phyloP scores from a whole-genome alignment of 345 rosid genomes.

The Lagerstroemia speciosa region DNA sequence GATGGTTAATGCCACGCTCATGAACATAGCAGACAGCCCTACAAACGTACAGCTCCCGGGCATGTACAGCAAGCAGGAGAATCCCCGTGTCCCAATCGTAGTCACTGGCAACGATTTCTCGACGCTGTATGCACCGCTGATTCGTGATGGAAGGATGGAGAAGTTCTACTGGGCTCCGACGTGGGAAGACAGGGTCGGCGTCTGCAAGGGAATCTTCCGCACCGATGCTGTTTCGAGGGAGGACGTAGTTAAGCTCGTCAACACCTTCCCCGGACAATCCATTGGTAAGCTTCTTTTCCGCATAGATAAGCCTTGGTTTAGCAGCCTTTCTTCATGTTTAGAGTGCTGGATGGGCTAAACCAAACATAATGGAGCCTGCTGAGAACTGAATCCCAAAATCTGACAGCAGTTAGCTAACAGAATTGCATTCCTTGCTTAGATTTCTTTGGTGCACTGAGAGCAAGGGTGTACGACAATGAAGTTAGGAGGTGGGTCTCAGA shows the following conservation, averaged over 20 bases:
- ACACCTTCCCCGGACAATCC: constrained; percentile 47
- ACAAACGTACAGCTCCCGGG: constrained; percentile 55
- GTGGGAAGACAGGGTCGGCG: constrained; percentile 44
- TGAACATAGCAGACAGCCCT: constrained; percentile 59
- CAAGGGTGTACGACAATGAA: constrained; percentile 54
- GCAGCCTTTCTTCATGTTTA: not conserved
- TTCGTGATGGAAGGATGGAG: constrained; percentile 56
- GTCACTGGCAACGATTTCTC: constrained; percentile 60
- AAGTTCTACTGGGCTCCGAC: constrained; percentile 62
- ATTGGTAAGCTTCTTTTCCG: constrained; percentile 27
- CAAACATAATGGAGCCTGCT: not conserved
- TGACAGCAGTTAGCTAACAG: not conserved
- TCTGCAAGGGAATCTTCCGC: constrained; percentile 38
- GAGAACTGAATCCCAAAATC: no score
- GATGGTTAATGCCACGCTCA: constrained; percentile 57
- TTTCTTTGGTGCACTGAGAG: constrained; percentile 47
- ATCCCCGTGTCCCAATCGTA: constrained; percentile 43
- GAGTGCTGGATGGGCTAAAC: not conserved
- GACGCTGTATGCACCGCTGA: constrained; percentile 46
- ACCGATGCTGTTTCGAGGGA: constrained; percentile 27
- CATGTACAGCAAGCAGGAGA: constrained; percentile 44
- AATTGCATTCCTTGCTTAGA: constrained; percentile 16
- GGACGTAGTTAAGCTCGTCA: constrained; percentile 43
- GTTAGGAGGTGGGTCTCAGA: constrained; percentile 38
- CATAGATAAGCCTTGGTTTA: not conserved